Evolutionary conservation across 2,329 filamentous ascomycete species (phyloP), one percentile per base, ranked within the genome.

Genomic region (Berkeleyomyces basicola): DNA sequence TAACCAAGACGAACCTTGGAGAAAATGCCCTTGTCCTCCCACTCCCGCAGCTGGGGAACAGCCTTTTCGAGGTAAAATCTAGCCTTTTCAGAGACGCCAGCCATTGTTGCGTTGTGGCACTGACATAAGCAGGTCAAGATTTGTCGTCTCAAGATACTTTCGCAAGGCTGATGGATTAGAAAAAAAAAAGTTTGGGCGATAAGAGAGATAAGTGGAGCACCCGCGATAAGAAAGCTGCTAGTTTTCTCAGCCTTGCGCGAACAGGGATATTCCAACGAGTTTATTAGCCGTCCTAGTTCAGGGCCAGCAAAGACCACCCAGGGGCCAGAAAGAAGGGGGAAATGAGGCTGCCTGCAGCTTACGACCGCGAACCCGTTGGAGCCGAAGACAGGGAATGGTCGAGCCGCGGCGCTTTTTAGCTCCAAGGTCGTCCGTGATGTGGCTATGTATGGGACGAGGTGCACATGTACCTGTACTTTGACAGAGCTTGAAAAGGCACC

Each of bases 31-130:
- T 96, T 96, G 67, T 88, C 83, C 74, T 95, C 88, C 73, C 90
- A 95, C 70, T 96, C 90, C 66, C 90, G 89, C 63, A 99, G 81
- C 73, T 97, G 91, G 14, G 91, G 90, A 51, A 96, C 88, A 1
- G 88, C 87, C 68, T 92, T 87, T 77, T 99, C 93, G 67, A 97
- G 82, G 74, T 88, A 96, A 75, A 92, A 97, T 64, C 92, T 88
- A 63, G 92, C 93, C 75, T 96, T 97, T 71, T 97, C 93, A 66
- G 88, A 86, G 64, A 93, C 86, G 49, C 84, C 86, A 1, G 90
- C 82, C 90, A 96, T 95, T 65, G 60, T 67, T 47, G 40, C 47
- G 36, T 16, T 36, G 7, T 7, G 7, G 14, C 14, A 14, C 51
- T 3, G 33, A 11, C 33, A 51, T 47, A 61, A 16, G 40, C 60